Evolutionary conservation across 495 filamentous ascomycete genomes (phyloP).

Genomic region (Daldinia loculata): DNA sequence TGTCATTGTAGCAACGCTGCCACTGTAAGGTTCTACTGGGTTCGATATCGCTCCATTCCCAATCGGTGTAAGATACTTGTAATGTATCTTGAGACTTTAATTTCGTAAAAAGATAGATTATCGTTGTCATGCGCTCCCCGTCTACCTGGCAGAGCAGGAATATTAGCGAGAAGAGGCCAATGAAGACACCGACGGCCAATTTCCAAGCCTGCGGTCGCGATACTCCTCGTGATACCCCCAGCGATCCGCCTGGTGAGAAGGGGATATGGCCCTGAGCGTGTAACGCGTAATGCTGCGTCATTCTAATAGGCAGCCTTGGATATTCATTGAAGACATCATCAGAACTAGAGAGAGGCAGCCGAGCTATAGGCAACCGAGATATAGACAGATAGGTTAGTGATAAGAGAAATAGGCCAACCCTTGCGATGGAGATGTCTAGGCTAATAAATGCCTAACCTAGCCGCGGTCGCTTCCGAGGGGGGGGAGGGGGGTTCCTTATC

Average conservation of each 20-base stretch:
- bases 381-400: no score
- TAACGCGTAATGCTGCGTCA: constrained; percentile 9
- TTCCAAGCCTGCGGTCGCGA: constrained; percentile 16
- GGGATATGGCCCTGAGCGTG: neutral
- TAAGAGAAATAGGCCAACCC: no score
- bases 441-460: no score
- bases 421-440: no score
- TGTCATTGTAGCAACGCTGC: constrained; percentile 48
- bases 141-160: constrained; percentile 14
- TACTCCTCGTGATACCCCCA: neutral
- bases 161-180: constrained; percentile 12
- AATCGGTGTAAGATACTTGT: constrained; percentile 3
- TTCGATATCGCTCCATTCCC: constrained; percentile 47
- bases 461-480: no score
- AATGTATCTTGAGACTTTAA: neutral
- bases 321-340: neutral
- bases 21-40: constrained; percentile 48
- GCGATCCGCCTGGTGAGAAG: neutral
- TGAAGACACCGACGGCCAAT: neutral
- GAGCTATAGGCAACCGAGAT: no score
- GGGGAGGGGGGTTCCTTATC: neutral
- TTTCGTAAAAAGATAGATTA: neutral
- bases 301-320: neutral
- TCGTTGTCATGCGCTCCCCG: neutral
- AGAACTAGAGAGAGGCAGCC: neutral